Evolutionary conservation across 306 rosid species (phyloP), one percentile per base, ranked within the genome.

Genomic region (Pueraria montana): DNA sequence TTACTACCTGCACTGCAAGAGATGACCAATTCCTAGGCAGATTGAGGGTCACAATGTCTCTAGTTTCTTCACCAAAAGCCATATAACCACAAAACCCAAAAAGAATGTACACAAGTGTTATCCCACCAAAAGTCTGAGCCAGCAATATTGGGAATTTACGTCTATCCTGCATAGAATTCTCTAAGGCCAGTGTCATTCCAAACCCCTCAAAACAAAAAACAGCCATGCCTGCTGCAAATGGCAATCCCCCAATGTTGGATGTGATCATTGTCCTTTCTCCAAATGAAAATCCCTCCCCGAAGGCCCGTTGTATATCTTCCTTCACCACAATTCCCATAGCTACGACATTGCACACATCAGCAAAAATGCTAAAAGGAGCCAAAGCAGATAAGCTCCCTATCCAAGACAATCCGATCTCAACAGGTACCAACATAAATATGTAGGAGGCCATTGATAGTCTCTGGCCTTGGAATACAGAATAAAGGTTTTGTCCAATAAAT

Each of bases 1-100:
- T 48, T 24, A 78, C 61, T 89, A 95, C 98, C 99, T 95, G 97
- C 62, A 95, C 93, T 6, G 87, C 83, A 43, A 89, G 42, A 40
- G 98, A 84, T 69, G 92, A 87, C 98, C 96, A 95, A 86, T 87
- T 85, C 59, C 87, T 83, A 20, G 97, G 98, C 68, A 95, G 98
- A 88, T 95, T 95, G 61, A 93, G 95, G 83, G 89, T 90, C 70
- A 90, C 87, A 55, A 91, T 93, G 59, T 95, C 98, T 87, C 78
- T 90, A 12, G 98, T 93, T 77, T 91, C 89, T 86, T 93, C 97
- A 40, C 97, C 98, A 72, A 81, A 95, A 43, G 97, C 98, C 95
- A 95, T 91, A 89, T 93, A 95, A 45, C 98, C 97, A 3, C 82
- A 88, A 45, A 93, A 88, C 76, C 97, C 98, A 42, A 93, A 91